A percentile compares a stretch with the other conserved stretches of the same genome.
phyloP scores from a whole-genome alignment of 2,329 filamentous ascomycete species.

The Aspergillus fructus region DNA sequence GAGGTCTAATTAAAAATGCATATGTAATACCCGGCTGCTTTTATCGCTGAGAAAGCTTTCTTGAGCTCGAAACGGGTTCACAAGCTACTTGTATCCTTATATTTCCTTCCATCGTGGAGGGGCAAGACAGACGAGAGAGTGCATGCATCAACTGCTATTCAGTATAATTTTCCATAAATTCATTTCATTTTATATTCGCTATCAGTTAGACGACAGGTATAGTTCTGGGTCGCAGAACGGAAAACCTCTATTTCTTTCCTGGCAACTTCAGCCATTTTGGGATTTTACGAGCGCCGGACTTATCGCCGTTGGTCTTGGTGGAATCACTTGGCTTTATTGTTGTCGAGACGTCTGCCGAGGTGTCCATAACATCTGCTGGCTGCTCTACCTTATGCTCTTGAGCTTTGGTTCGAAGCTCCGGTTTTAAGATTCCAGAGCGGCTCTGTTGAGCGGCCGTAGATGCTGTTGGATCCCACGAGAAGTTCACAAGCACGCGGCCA shows the following conservation, averaged over 20 bases:
- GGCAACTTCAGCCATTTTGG: slow-evolving; percentile 73
- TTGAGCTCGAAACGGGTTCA: not conserved
- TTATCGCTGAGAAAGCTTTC: not conserved
- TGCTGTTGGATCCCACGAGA: slow-evolving; percentile 70
- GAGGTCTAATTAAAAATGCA: slow-evolving; percentile 18
- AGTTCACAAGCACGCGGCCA: slow-evolving; percentile 70
- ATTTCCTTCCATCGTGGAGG: not conserved
- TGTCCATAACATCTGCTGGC: slow-evolving; percentile 52
- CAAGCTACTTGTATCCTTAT: not conserved
- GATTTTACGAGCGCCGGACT: slow-evolving; percentile 40
- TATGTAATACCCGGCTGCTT: not conserved
- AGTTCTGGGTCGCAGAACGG: not conserved
- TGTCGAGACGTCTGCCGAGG: slow-evolving; percentile 42
- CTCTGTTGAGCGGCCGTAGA: slow-evolving; percentile 54
- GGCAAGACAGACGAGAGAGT: not conserved
- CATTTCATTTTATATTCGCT: not conserved
- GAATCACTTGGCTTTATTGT: slow-evolving; percentile 37
- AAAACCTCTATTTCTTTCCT: slow-evolving; percentile 62
- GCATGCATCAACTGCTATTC: too few relatives aligned
- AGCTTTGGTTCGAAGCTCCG: slow-evolving; percentile 61
- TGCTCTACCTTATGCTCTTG: slow-evolving; percentile 58
- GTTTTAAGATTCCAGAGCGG: slow-evolving; percentile 54
- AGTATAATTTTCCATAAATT: not conserved
- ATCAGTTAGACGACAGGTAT: not conserved
- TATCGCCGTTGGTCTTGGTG: slow-evolving; percentile 24